A percentile compares a stretch with the other conserved stretches of the same genome.
Evolutionary conservation across 2,329 filamentous ascomycete genomes (phyloP).

Genomic region (Rasamsonia emersonii): DNA sequence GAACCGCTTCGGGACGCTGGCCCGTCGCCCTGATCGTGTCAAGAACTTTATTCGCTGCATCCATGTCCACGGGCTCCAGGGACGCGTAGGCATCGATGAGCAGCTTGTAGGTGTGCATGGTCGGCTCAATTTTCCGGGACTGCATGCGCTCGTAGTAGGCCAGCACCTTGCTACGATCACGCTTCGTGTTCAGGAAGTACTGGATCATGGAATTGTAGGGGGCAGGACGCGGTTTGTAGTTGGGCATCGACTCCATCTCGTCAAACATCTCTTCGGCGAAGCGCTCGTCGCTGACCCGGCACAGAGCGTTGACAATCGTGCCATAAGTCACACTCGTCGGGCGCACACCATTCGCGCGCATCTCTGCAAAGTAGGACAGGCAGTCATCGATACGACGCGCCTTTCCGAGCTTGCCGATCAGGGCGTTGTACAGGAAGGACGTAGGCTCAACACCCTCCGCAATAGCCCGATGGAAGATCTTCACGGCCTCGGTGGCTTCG

Average conservation of each 20-base stretch:
- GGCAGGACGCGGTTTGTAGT: constrained; percentile 95
- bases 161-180: constrained; percentile 87
- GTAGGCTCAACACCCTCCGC: constrained; percentile 90
- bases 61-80: constrained; percentile 83
- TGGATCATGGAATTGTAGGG: constrained; percentile 99
- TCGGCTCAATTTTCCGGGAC: constrained; percentile 75
- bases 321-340: constrained; percentile 97
- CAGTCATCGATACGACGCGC: constrained; percentile 96
- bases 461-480: constrained; percentile 93
- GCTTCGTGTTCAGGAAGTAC: constrained; percentile 96
- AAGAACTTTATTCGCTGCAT: constrained; percentile 74
- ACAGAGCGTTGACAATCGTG: constrained; percentile 94
- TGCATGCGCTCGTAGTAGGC: constrained; percentile 94
- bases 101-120: constrained; percentile 94
- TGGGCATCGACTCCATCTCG: constrained; percentile 97
- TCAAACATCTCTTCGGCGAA: constrained; percentile 97
- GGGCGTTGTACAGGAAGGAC: constrained; percentile 94
- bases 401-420: constrained; percentile 97
- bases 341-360: constrained; percentile 85
- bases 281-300: constrained; percentile 93
- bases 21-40: constrained; percentile 66
- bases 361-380: constrained; percentile 95
- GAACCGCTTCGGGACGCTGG: constrained; percentile 76
- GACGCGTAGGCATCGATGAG: constrained; percentile 93
- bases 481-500: constrained; percentile 91